Evolutionary conservation across 768 basidiomycete species (phyloP).

Genomic region (Symmetrospora coprosmae): DNA sequence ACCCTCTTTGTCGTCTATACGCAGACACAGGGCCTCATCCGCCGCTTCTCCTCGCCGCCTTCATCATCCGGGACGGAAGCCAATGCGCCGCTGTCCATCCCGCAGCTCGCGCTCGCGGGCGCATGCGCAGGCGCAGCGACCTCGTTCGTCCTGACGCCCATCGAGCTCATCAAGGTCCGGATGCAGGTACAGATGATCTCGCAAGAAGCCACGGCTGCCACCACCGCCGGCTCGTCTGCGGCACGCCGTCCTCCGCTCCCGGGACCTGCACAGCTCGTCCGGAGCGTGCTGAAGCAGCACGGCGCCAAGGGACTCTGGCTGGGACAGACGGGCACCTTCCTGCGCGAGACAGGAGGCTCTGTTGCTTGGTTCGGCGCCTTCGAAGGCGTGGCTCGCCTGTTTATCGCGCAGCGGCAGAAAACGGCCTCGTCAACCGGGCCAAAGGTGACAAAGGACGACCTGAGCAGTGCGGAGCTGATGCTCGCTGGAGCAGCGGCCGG

Average conservation of each 20-base stretch:
- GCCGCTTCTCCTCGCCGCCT: constrained; percentile 38
- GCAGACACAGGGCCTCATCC: constrained; percentile 43
- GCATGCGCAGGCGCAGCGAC: constrained; percentile 74
- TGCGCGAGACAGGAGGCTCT: constrained; percentile 82
- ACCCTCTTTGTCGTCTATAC: constrained; percentile 73
- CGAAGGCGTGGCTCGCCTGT: constrained; percentile 54
- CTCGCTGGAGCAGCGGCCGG: constrained; percentile 73
- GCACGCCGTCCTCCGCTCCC: constrained; percentile 42
- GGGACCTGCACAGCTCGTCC: constrained; percentile 59
- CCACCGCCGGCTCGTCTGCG: neutral
- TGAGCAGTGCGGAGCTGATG: constrained; percentile 71
- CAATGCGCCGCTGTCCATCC: constrained; percentile 44
- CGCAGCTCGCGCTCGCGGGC: constrained; percentile 63
- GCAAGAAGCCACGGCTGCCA: neutral
- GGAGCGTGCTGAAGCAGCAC: constrained; percentile 48
- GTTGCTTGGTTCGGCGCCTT: constrained; percentile 85
- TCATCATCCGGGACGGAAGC: constrained; percentile 31
- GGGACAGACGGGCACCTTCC: constrained; percentile 80
- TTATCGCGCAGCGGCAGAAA: constrained; percentile 42
- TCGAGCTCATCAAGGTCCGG: constrained; percentile 90
- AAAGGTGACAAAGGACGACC: constrained; percentile 39
- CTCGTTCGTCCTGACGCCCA: constrained; percentile 83
- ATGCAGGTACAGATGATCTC: constrained; percentile 89
- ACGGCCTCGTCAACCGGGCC: constrained; percentile 12
- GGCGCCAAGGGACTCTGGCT: constrained; percentile 87